These are phyloP conservation scores for Phanerochaete sordida DNA, from an alignment of 768 basidiomycete genomes.

Conservation along the genomic window DNA sequence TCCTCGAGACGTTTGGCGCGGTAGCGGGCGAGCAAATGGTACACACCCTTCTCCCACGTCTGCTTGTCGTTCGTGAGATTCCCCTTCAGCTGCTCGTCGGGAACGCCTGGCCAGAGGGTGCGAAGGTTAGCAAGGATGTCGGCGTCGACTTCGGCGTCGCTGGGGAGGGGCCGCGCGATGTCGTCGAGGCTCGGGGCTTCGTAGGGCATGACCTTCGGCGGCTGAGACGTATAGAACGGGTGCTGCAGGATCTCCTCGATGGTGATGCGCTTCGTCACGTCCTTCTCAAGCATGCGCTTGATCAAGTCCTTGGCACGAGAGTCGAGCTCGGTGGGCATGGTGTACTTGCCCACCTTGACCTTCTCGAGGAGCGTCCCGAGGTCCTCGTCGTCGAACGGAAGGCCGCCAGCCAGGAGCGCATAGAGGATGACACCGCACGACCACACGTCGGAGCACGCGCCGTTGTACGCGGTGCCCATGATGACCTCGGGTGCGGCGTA, in stretches of 20 bases:
- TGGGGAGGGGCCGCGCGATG: conserved; percentile 66
- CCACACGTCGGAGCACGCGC: conserved; percentile 91
- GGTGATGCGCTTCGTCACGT: conserved; percentile 73
- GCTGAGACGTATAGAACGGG: conserved; percentile 67
- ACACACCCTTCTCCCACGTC: conserved; percentile 96
- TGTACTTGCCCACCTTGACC: conserved; percentile 69
- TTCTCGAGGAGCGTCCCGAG: conserved; percentile 72
- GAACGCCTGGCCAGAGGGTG: conserved; percentile 85
- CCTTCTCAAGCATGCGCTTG: conserved; percentile 72
- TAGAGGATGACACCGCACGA: conserved; percentile 93
- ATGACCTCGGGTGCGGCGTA: conserved; percentile 94
- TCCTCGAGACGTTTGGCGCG: conserved; percentile 70
- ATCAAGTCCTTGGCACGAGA: conserved; percentile 74
- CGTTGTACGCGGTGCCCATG: conserved; percentile 78
- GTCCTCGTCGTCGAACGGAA: conserved; percentile 95
- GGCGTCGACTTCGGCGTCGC: conserved; percentile 67
- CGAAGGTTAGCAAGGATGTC: conserved; percentile 89
- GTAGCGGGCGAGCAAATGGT: conserved; percentile 85
- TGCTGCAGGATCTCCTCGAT: conserved; percentile 78
- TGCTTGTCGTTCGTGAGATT: conserved; percentile 62
- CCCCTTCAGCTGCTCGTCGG: conserved; percentile 69
- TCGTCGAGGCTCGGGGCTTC: conserved; percentile 59
- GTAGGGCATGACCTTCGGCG: conserved; percentile 39
- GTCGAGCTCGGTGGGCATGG: conserved; percentile 71
- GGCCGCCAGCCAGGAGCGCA: conserved; percentile 77